Base-by-base conservation (phyloP, 1,139 yeast genomes). In the Debaryomyces sp. region DNA sequence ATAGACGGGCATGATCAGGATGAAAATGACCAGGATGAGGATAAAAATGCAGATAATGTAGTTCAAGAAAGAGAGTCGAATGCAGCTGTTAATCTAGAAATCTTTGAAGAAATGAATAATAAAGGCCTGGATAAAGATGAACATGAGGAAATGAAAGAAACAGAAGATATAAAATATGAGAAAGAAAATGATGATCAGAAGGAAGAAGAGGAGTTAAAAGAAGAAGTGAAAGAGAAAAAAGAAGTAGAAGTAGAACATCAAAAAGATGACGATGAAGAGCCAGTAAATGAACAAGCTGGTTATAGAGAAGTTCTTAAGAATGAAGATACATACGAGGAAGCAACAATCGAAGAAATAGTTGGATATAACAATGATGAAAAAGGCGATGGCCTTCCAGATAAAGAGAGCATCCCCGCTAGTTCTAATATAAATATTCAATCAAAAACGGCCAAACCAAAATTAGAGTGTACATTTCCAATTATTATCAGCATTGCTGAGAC, bases 401-500 rank as follows among this genome's bases (percentile, higher is more conserved):
- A 8, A 8, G 21, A 32, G 15, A n/a, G 10, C 8, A 30, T 13
- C 4, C 21, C 32, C 4, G 29, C 12, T 22, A 24, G 18, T 13
- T 4, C 40, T 10, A 23, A 37, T n/a, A 5, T 13, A n/a, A 18
- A 23, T 37, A 5, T 21, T 6, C 21, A 17, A 17, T 17, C 21
- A 15, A 32, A 10, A 32, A 17, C 17, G 4, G 10, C 35, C 34
- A 4, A 30, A 15, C 15, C 34, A 7, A 33, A 33, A 10, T 34
- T 27, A 13, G 42, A 43, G n/a, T 17, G 12, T 24, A 21, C 35
- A 13, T 15, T 58, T 6, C 70, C 70, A 2, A 52, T 66, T 6
- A 51, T 61, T 4, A 37, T 66, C 7, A 53, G 46, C 18, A 50
- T 67, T 6, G 60, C 58, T 7, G 65, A 59, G 29, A 54, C 63